Conservation (phyloP, 176 grass and related monocot genomes). For the Stipa capillata region DNA sequence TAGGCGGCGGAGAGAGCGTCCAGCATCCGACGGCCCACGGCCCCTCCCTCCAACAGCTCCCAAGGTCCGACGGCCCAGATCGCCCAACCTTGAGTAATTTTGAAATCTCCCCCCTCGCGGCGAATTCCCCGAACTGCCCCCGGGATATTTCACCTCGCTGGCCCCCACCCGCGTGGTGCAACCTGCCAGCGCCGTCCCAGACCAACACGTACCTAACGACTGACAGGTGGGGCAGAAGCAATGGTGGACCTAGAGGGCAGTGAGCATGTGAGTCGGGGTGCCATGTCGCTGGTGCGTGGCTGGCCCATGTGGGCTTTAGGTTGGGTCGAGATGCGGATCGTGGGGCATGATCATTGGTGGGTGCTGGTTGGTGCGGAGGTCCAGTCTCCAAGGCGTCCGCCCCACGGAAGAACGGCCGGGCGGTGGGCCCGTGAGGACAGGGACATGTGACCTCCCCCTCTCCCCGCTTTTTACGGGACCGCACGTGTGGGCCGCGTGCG, state of each 20-base stretch:
- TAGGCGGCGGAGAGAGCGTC: not conserved
- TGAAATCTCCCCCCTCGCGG: not conserved
- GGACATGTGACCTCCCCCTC: not conserved
- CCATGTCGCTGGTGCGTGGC: too few relatives aligned
- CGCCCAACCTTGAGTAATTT: not conserved
- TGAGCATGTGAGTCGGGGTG: rapidly evolving
- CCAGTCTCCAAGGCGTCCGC: not conserved
- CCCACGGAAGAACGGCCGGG: not conserved
- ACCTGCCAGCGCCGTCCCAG: not conserved
- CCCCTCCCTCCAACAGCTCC: not conserved
- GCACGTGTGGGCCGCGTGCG: constrained; percentile 13
- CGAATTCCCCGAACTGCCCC: constrained; percentile 15
- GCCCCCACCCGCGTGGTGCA: not conserved
- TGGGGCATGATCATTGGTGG: constrained; percentile 5
- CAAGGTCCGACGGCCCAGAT: not conserved
- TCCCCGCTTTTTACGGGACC: not conserved
- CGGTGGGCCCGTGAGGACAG: not conserved
- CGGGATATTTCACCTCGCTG: not conserved
- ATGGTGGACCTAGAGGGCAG: not conserved
- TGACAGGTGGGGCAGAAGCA: not conserved
- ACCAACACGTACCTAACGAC: rapidly evolving
- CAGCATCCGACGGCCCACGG: not conserved
- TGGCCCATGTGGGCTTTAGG: not conserved
- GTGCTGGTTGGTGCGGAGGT: constrained; percentile 18
- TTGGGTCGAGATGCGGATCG: not conserved